phyloP scores from a whole-genome alignment of 2,329 filamentous ascomycete genomes.

The Magnaporthiopsis incrustans region DNA sequence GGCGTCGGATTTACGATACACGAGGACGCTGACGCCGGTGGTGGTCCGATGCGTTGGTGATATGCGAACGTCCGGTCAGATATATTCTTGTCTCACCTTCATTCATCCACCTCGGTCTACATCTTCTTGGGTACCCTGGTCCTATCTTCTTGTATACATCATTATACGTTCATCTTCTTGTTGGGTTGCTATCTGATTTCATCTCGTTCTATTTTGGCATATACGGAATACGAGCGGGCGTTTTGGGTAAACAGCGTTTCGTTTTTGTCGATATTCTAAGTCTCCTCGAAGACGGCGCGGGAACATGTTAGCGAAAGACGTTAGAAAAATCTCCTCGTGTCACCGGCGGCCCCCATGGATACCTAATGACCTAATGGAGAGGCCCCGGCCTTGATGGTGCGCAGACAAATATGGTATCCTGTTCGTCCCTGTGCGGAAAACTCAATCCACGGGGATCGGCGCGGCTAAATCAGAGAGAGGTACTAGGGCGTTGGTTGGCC shows the following conservation, averaged over 20 bases:
- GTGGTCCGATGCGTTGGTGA: too few relatives aligned
- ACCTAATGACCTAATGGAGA: neutral
- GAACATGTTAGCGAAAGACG: neutral
- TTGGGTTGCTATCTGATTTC: neutral
- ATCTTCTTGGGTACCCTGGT: neutral
- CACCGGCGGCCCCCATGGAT: neutral
- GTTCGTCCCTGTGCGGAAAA: neutral
- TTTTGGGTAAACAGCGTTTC: too few relatives aligned
- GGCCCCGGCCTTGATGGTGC: neutral
- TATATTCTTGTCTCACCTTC: too few relatives aligned
- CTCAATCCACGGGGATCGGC: neutral
- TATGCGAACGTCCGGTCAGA: too few relatives aligned
- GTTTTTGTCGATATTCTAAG: too few relatives aligned
- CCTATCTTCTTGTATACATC: neutral
- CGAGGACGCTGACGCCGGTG: slow-evolving; percentile 12
- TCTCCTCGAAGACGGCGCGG: too few relatives aligned
- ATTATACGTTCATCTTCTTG: too few relatives aligned
- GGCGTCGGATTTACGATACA: slow-evolving; percentile 14
- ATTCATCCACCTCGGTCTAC: neutral
- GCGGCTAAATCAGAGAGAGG: too few relatives aligned
- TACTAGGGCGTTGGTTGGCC: too few relatives aligned
- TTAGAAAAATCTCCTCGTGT: neutral
- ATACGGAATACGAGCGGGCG: neutral
- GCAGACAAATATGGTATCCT: neutral
- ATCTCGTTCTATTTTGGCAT: neutral